Evolutionary conservation across 2,329 filamentous ascomycete genomes (phyloP).

Genomic region (Diplodia seriata): DNA sequence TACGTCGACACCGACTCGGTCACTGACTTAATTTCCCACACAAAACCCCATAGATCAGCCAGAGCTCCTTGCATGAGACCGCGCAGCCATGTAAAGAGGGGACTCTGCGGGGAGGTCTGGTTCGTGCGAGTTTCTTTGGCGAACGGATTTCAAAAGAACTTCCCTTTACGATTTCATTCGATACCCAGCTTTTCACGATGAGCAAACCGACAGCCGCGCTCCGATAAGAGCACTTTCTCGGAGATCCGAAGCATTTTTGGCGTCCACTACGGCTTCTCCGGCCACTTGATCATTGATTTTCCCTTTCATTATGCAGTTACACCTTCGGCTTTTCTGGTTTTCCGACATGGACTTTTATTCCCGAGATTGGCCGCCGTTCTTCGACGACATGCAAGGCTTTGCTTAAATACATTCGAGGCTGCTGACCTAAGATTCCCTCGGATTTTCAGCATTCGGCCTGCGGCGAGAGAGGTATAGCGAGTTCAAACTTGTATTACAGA

Average conservation of each 20-base stretch:
- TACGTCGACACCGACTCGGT: background rate
- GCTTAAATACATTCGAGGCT: background rate
- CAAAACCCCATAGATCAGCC: background rate
- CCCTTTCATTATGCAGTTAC: background rate
- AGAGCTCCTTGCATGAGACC: background rate
- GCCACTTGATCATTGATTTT: background rate
- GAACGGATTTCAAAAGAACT: background rate
- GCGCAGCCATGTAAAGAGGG: background rate
- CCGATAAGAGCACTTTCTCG: no score
- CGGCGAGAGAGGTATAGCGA: background rate
- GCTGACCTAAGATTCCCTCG: background rate
- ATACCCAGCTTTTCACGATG: background rate
- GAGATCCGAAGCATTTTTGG: background rate
- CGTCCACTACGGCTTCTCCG: background rate
- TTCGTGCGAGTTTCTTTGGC: background rate
- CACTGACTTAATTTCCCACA: background rate
- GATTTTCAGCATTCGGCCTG: background rate
- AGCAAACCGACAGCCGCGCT: no score
- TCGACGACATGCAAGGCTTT: background rate
- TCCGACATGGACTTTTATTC: background rate
- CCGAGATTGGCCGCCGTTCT: background rate
- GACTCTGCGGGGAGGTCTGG: background rate
- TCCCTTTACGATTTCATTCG: background rate
- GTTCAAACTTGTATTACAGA: background rate
- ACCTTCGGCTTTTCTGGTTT: background rate